Evolutionary conservation across 441 rosid genomes (phyloP), one percentile per base, ranked within the genome.

Genomic region (Biscutella laevigata): DNA sequence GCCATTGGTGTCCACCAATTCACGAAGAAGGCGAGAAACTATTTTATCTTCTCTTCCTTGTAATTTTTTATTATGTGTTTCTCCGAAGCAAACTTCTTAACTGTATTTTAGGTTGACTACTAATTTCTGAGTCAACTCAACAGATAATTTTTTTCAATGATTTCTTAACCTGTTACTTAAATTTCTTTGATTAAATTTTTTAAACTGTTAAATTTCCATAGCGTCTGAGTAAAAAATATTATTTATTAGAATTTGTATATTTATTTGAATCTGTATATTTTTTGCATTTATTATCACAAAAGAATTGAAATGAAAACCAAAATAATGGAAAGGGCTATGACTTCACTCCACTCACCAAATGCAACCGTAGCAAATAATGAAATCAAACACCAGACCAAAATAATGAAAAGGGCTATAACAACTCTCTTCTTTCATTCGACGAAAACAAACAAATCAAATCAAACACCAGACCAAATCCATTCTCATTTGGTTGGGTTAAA

Each of bases 401-500:
- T n/a, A n/a, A n/a, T n/a, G n/a, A n/a, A n/a, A n/a, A n/a, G n/a
- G n/a, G n/a, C n/a, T 37, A 43, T 9, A 10, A 10, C 50, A 61
- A 17, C 6, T 25, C 26, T 39, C 36, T 22, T 15, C n/a, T 16
- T 11, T n/a, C 26, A 51, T 25, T 36, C 3, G n/a, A 52, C 8
- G 30, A 35, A 50, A 45, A 14, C 67, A 44, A 61, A 53, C 54
- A 62, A 37, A 30, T 54, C 50, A 63, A 30, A 36, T 12, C 5
- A 25, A 9, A 4, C 37, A 28, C 4, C 29, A 46, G 45, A 45
- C 6, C 7, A 17, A 21, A n/a, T 21, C 5, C 25, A 24, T 21
- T 15, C 21, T 8, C 12, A 5, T 35, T 24, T 15, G 29, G 21
- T 25, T 48, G 3, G 19, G 28, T 53, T 35, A 20, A 45, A 13